A percentile compares a stretch with the other conserved stretches of the same genome.
These are phyloP conservation scores for Aspergillus ruber DNA, from an alignment of 2,329 filamentous ascomycete genomes.

Conservation along the genomic window DNA sequence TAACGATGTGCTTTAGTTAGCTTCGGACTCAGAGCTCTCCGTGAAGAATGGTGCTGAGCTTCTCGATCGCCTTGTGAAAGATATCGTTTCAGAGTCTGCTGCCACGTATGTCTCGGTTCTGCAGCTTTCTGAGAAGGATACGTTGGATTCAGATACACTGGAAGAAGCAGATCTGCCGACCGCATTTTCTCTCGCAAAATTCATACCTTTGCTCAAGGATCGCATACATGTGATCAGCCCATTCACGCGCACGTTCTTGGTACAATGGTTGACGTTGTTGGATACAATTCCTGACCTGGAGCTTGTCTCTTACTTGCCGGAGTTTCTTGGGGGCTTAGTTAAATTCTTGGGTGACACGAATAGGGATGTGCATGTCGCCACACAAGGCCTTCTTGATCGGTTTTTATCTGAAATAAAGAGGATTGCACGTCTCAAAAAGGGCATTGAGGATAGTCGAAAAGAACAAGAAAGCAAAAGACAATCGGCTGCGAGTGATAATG, in stretches of 20 bases:
- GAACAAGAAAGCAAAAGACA: conserved; percentile 60
- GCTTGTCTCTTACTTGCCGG: conserved; percentile 83
- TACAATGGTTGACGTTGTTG: conserved; percentile 89
- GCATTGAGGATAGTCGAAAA: conserved; percentile 78
- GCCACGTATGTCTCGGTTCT: conserved; percentile 90
- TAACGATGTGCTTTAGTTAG: conserved; percentile 54
- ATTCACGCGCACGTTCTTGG: conserved; percentile 88
- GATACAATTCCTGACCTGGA: conserved; percentile 97
- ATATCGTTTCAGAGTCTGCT: conserved; percentile 91
- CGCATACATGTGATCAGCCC: conserved; percentile 91
- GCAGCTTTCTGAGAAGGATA: conserved; percentile 53
- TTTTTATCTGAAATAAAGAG: conserved; percentile 92
- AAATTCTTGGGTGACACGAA: conserved; percentile 90
- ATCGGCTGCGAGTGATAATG: conserved; percentile 63
- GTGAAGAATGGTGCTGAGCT: conserved; percentile 98
- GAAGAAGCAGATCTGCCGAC: conserved; percentile 56
- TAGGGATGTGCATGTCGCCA: conserved; percentile 87
- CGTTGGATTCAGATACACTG: conserved; percentile 34
- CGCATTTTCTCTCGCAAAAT: conserved; percentile 83
- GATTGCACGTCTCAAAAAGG: conserved; percentile 86
- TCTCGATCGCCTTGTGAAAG: conserved; percentile 87
- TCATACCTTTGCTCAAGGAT: conserved; percentile 90
- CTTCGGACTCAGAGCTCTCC: conserved; percentile 89
- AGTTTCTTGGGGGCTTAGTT: conserved; percentile 82
- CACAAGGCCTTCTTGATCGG: conserved; percentile 78